A percentile compares a stretch with the other conserved stretches of the same genome.
phyloP scores from a whole-genome alignment of 495 filamentous ascomycete genomes.

The Friedmanniomyces simplex region DNA sequence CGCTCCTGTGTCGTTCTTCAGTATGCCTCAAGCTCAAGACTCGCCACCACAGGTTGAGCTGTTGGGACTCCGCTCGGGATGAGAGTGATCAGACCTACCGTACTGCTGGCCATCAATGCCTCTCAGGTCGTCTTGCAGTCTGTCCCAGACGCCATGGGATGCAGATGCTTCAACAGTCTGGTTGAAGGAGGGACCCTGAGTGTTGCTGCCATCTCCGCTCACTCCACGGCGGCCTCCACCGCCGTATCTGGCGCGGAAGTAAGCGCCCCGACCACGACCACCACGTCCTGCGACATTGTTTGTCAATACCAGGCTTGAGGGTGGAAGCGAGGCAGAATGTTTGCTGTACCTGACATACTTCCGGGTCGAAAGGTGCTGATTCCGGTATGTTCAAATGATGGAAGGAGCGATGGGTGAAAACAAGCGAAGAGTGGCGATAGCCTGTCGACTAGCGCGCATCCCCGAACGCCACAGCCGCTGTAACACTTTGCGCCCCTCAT shows the following conservation, averaged over 20 bases:
- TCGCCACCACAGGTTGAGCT: too few relatives aligned
- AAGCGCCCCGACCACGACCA: constrained; percentile 14
- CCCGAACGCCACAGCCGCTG: neutral
- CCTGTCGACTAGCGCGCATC: too few relatives aligned
- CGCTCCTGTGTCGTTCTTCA: constrained; percentile 6
- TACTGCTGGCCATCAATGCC: constrained; percentile 13
- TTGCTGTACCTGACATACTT: constrained; percentile 6
- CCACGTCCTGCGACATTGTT: constrained; percentile 2
- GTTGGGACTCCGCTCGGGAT: too few relatives aligned
- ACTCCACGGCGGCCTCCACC: constrained; percentile 5
- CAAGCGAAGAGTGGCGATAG: too few relatives aligned
- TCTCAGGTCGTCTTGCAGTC: constrained; percentile 5
- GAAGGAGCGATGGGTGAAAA: neutral
- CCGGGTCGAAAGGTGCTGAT: too few relatives aligned
- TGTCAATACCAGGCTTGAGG: too few relatives aligned
- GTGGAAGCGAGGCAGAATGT: too few relatives aligned
- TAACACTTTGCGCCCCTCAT: neutral
- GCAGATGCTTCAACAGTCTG: neutral
- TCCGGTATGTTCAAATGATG: too few relatives aligned
- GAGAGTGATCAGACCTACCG: constrained; percentile 5
- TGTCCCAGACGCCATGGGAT: neutral
- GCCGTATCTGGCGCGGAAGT: constrained; percentile 16
- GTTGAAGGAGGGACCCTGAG: neutral
- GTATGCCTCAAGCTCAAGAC: neutral
- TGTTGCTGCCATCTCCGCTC: neutral